Percentiles rank a stretch among this genome's conserved stretches.
phyloP scores from a whole-genome alignment of 192 early-diverging fungal genomes.

The Backusella westeae region DNA sequence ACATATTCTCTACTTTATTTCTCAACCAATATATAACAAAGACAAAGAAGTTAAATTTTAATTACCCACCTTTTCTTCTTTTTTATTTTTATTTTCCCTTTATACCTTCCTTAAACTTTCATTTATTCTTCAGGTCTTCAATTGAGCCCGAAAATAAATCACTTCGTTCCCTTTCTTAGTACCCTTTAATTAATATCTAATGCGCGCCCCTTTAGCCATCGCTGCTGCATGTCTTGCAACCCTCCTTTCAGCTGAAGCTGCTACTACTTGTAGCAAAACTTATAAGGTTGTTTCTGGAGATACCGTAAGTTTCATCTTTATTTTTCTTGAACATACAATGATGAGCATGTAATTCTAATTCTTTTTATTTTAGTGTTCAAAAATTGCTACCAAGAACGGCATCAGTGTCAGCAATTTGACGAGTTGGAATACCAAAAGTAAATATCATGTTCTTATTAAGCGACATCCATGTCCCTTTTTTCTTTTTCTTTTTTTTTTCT shows the following conservation, averaged over 20 bases:
- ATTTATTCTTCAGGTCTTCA: not conserved
- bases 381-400: not conserved
- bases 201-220: conserved; percentile 6
- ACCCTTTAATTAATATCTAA: not conserved
- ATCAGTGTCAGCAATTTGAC: conserved; percentile 1
- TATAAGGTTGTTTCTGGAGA: conserved; percentile 13
- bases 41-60: not conserved
- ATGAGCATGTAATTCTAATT: not conserved
- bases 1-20: not conserved
- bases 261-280: conserved; percentile 4
- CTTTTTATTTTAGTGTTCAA: not conserved
- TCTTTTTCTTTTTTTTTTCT: not conserved
- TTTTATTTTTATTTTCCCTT: not conserved
- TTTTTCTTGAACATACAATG: not conserved
- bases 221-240: not conserved
- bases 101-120: not conserved
- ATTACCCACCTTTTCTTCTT: not conserved
- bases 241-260: not conserved
- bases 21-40: not conserved
- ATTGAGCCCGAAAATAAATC: not conserved
- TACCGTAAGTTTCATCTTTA: conserved; percentile 8
- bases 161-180: not conserved
- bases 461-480: not conserved
- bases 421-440: conserved; percentile 23
- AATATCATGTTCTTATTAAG: not conserved